Evolutionary conservation across 805 yeast species (phyloP).

Genomic region (Lachancea meyersii): DNA sequence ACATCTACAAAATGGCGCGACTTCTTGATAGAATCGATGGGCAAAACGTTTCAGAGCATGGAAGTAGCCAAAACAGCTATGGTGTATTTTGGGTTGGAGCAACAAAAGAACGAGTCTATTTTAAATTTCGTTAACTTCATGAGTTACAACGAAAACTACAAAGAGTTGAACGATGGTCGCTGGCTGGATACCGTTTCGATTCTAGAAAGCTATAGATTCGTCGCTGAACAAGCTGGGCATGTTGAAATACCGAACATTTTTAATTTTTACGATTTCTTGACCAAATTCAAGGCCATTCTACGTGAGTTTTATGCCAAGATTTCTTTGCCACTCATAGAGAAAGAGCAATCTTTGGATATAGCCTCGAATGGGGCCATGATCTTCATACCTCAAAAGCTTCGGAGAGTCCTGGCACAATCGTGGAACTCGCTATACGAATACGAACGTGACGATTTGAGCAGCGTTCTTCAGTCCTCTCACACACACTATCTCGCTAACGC

Average conservation of each 20-base stretch:
- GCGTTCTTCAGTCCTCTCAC: slow-evolving; percentile 14
- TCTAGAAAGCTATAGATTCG: slow-evolving; percentile 24
- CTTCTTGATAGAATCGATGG: slow-evolving; percentile 33
- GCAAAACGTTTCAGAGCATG: slow-evolving; percentile 43
- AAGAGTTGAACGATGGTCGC: slow-evolving; percentile 31
- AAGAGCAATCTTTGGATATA: slow-evolving; percentile 19
- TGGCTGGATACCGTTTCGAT: slow-evolving; percentile 36
- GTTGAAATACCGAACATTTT: slow-evolving; percentile 17
- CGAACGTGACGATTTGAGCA: slow-evolving; percentile 14
- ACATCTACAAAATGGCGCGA: slow-evolving; percentile 19
- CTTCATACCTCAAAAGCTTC: slow-evolving; percentile 18
- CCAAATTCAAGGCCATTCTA: slow-evolving; percentile 12
- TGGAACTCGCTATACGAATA: slow-evolving; percentile 24
- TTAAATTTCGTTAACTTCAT: slow-evolving; percentile 37
- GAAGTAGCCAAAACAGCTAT: slow-evolving; percentile 33
- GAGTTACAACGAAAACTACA: slow-evolving; percentile 37
- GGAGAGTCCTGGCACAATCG: slow-evolving; percentile 16
- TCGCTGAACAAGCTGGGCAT: slow-evolving; percentile 12
- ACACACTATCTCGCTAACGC: slow-evolving; percentile 23
- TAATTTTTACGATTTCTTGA: slow-evolving; percentile 10
- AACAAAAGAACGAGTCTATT: slow-evolving; percentile 22
- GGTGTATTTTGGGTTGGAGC: slow-evolving; percentile 24
- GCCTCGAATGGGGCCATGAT: slow-evolving; percentile 16
- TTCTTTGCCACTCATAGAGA: slow-evolving; percentile 15
- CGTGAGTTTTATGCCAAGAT: slow-evolving; percentile 17